Percentiles rank a stretch among this genome's conserved stretches.
Conservation (phyloP, 139 green algal genomes). For the Chlorella sp. region DNA sequence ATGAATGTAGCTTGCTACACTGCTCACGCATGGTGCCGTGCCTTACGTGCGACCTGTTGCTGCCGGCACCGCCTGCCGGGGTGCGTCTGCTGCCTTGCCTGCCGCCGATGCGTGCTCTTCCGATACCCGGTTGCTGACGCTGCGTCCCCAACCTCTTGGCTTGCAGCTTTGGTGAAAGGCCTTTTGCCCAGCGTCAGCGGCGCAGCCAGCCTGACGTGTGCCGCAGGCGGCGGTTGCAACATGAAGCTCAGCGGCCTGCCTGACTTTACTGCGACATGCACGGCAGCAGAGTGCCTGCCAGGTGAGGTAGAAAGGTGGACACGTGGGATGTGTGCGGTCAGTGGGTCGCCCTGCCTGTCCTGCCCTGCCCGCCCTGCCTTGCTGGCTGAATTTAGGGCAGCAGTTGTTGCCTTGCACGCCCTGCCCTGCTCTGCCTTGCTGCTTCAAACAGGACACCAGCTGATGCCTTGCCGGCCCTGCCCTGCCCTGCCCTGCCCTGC, state of each 20-base stretch:
- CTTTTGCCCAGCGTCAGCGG: slow-evolving; percentile 28
- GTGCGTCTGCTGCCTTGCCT: not conserved
- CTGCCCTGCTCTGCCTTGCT: not conserved
- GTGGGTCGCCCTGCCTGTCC: too few relatives aligned
- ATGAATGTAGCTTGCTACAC: not conserved
- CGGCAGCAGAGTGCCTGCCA: slow-evolving; percentile 11
- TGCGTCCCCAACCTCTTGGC: not conserved
- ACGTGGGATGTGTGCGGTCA: too few relatives aligned
- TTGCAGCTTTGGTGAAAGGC: slow-evolving; percentile 26
- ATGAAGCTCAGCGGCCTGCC: slow-evolving; percentile 25
- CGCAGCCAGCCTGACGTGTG: slow-evolving; percentile 22
- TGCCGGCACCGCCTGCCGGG: too few relatives aligned
- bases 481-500: too few relatives aligned
- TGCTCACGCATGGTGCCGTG: too few relatives aligned
- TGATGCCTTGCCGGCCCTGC: too few relatives aligned
- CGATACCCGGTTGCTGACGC: not conserved
- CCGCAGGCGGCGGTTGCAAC: not conserved
- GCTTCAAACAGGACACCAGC: not conserved
- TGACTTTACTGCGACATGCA: slow-evolving; percentile 33
- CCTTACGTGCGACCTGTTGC: too few relatives aligned
- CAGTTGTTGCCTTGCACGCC: too few relatives aligned
- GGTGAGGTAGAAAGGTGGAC: not conserved
- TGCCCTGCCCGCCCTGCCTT: too few relatives aligned
- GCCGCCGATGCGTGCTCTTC: not conserved
- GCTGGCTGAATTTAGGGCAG: too few relatives aligned